A percentile compares a stretch with the other conserved stretches of the same genome.
phyloP scores from a whole-genome alignment of 257 asterid genomes.

The Plantago elongata region DNA sequence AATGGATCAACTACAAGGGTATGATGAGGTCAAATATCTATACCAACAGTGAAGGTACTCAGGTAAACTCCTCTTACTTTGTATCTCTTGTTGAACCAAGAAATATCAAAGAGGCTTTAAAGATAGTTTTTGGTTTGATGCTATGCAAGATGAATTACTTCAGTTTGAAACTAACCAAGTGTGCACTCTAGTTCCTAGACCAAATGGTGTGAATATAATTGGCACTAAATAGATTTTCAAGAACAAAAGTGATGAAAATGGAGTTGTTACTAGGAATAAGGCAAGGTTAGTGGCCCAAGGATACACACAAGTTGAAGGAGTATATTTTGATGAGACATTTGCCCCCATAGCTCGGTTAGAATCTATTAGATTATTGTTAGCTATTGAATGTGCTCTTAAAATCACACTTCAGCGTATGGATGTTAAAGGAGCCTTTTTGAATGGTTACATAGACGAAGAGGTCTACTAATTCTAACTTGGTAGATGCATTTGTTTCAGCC shows the following conservation, averaged over 20 bases:
- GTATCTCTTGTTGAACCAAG: not conserved
- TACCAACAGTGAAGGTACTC: too few relatives aligned
- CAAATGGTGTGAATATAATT: too few relatives aligned
- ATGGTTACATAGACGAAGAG: too few relatives aligned
- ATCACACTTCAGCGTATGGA: not conserved
- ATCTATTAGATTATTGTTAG: too few relatives aligned
- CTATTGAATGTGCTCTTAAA: not conserved
- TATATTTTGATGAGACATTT: not conserved
- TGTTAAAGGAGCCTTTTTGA: too few relatives aligned
- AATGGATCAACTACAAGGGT: too few relatives aligned
- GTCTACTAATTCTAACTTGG: too few relatives aligned
- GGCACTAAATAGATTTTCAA: too few relatives aligned
- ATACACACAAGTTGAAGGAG: conserved; percentile 1
- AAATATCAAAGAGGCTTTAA: not conserved
- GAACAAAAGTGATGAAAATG: not conserved
- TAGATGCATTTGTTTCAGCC: too few relatives aligned
- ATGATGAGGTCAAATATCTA: too few relatives aligned
- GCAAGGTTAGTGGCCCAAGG: not conserved
- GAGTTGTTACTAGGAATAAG: not conserved
- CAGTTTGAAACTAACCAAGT: too few relatives aligned
- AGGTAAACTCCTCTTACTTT: not conserved
- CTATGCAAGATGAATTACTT: conserved; percentile 2
- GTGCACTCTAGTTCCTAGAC: too few relatives aligned
- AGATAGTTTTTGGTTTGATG: not conserved
- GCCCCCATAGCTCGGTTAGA: not conserved